Percentiles rank a stretch among this genome's conserved stretches.
phyloP scores from a whole-genome alignment of 352 stramenopile genomes.

The Phytophthora pluvialis region DNA sequence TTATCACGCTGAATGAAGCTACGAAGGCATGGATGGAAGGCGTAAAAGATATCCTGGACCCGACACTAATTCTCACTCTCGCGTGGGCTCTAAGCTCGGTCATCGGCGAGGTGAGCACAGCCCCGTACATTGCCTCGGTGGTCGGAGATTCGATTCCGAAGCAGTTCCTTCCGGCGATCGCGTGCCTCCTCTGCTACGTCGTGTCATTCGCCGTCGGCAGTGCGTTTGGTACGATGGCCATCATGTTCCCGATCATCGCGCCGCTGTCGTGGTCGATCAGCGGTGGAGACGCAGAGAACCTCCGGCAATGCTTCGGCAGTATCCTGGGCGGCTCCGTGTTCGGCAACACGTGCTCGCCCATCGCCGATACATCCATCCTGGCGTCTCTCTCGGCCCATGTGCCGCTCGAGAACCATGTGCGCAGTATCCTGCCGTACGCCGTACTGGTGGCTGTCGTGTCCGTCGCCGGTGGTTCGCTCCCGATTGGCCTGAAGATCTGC shows the following conservation, averaged over 20 bases:
- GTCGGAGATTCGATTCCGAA: conserved; percentile 77
- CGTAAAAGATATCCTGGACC: conserved; percentile 92
- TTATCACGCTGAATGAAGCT: conserved; percentile 88
- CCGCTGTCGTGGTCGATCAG: conserved; percentile 87
- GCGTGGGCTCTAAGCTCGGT: conserved; percentile 90
- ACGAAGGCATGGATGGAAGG: conserved; percentile 92
- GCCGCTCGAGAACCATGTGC: conserved; percentile 82
- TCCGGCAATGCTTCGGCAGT: conserved; percentile 88
- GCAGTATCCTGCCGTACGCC: conserved; percentile 87
- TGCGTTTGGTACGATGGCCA: conserved; percentile 92
- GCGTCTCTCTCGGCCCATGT: conserved; percentile 80
- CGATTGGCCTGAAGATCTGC: conserved; percentile 76
- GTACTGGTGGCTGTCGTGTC: conserved; percentile 75
- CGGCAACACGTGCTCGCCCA: conserved; percentile 91
- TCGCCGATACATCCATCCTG: conserved; percentile 94
- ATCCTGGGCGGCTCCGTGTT: conserved; percentile 90
- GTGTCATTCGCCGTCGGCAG: conserved; percentile 93
- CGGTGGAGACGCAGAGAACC: conserved; percentile 76
- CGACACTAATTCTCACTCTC: conserved; percentile 89
- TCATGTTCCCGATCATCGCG: conserved; percentile 93
- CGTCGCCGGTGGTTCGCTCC: conserved; percentile 70
- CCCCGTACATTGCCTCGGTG: conserved; percentile 81
- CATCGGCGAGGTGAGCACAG: conserved; percentile 87
- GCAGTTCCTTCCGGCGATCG: conserved; percentile 82
- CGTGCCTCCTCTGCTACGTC: conserved; percentile 85